Percentiles rank a stretch among this genome's conserved stretches.
Conservation (phyloP, 495 filamentous ascomycete genomes). For the Xylaria intraflava region DNA sequence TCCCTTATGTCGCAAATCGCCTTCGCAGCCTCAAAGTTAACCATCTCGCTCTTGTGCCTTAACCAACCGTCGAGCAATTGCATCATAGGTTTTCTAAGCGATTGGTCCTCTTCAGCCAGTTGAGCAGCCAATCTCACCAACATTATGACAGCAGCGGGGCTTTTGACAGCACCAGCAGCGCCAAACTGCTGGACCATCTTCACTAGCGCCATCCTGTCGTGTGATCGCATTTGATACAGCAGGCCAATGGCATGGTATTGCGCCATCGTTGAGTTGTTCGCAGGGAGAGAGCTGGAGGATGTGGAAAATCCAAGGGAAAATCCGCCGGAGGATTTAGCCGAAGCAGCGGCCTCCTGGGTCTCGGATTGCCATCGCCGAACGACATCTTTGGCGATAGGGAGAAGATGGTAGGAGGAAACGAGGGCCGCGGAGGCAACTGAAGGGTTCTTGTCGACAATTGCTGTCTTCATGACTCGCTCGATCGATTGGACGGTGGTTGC, state of each 20-base stretch:
- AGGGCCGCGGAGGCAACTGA: constrained; percentile 96
- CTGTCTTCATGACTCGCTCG: constrained; percentile 97
- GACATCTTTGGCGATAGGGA: constrained; percentile 90
- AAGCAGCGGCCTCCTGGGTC: constrained; percentile 92
- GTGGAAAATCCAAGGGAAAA: constrained; percentile 86
- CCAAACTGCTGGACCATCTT: constrained; percentile 99
- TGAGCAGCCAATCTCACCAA: constrained; percentile 90
- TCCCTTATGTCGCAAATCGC: constrained; percentile 92
- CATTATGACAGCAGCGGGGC: constrained; percentile 84
- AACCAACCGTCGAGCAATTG: constrained; percentile 92
- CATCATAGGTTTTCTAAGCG: constrained; percentile 90
- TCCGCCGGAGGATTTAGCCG: constrained; percentile 75
- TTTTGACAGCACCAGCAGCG: constrained; percentile 85
- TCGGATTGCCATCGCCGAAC: constrained; percentile 98
- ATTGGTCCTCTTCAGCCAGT: constrained; percentile 85
- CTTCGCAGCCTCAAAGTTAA: constrained; percentile 98
- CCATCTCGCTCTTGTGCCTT: constrained; percentile 99
- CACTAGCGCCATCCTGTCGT: constrained; percentile 97
- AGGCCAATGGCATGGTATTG: constrained; percentile 99
- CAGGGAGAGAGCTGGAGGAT: constrained; percentile 60
- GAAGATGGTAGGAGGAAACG: constrained; percentile 96
- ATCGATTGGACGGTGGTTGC: constrained; percentile 96
- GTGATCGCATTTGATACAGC: constrained; percentile 94
- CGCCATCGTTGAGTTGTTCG: constrained; percentile 83
- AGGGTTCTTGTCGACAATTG: constrained; percentile 98